Evolutionary conservation across 495 filamentous ascomycete species (phyloP), one percentile per base, ranked within the genome.

Genomic region (Penicillium dipodomyicola): DNA sequence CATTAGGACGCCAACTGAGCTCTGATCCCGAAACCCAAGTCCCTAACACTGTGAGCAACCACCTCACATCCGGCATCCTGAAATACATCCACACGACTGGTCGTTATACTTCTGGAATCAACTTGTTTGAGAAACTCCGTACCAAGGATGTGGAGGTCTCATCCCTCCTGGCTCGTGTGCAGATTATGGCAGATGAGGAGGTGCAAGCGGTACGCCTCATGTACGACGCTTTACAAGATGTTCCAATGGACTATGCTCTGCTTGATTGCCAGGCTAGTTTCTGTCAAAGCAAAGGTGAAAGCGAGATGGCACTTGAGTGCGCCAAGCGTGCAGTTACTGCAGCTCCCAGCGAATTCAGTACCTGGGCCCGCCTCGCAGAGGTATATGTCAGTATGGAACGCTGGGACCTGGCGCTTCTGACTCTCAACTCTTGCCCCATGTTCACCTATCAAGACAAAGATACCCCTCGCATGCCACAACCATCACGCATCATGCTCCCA

Each of bases 381-480:
- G 85, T 97, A 20, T 98, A 97, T 56, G 86, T 97, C 48, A 81
- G 85, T 43, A 78, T 96, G 65, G 94, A 98, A 70, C 88, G 92
- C 68, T 98, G 93, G 90, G 94, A 97, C 62, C 65, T 89, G 37
- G 94, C 95, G 2, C 80, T 98, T 17, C 84, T 96, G 9, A 98
- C 95, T 5, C 79, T 98, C n/a, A 98, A 98, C 73, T 97, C 93
- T 4, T 98, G 95, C 60, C 94, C 94, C 4, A 98, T 98, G 94
- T 98, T 98, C 70, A 97, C 94, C 8, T 97, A 97, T 72, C 93
- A 97, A 69, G 94, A 98, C 70, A 97, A 96, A 63, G 94, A 98
- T 68, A 84, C 90, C 7, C 94, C 94, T 17, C 80, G 92, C 54
- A 92, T 96, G 88, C 94, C 94, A 19, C 90, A 94, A 60, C 91